Percentiles rank a stretch among this genome's conserved stretches.
These are phyloP conservation scores for Apiospora phragmitis DNA, from an alignment of 2,329 filamentous ascomycete species.

Conservation along the genomic window DNA sequence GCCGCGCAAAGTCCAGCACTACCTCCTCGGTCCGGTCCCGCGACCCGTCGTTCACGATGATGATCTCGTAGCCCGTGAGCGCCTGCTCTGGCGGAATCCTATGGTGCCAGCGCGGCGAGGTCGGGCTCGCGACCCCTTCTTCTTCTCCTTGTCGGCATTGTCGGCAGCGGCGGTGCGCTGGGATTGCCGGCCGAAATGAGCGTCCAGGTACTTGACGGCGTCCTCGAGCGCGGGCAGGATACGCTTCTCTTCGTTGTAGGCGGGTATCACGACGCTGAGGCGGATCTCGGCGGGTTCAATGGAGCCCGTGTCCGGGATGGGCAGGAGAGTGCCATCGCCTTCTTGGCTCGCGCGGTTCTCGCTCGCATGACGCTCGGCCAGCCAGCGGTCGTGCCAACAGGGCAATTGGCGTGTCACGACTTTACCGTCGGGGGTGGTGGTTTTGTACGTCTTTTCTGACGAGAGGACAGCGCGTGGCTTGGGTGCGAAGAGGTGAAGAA, in stretches of 20 bases:
- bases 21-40: constrained; percentile 78
- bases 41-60: constrained; percentile 89
- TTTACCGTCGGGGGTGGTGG: constrained; percentile 66
- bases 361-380: constrained; percentile 57
- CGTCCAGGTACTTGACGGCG: constrained; percentile 82
- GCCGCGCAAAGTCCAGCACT: constrained; percentile 76
- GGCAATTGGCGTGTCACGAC: constrained; percentile 61
- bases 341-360: constrained; percentile 37
- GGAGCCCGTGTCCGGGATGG: constrained; percentile 48
- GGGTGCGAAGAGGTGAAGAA: constrained; percentile 42
- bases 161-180: not conserved
- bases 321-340: constrained; percentile 39
- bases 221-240: constrained; percentile 85
- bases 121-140: constrained; percentile 31
- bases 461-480: constrained; percentile 71
- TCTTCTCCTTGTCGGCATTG: constrained; percentile 23
- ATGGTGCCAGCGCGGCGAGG: constrained; percentile 35
- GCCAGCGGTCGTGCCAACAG: constrained; percentile 84
- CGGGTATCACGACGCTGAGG: constrained; percentile 89
- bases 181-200: constrained; percentile 62
- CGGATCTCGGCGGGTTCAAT: constrained; percentile 79
- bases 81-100: constrained; percentile 32
- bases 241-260: constrained; percentile 90
- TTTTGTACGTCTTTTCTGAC: constrained; percentile 85
- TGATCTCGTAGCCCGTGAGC: constrained; percentile 79